These are phyloP conservation scores for Sarocladium brachiariae DNA, from an alignment of 2,329 filamentous ascomycete species.

Conservation along the genomic window DNA sequence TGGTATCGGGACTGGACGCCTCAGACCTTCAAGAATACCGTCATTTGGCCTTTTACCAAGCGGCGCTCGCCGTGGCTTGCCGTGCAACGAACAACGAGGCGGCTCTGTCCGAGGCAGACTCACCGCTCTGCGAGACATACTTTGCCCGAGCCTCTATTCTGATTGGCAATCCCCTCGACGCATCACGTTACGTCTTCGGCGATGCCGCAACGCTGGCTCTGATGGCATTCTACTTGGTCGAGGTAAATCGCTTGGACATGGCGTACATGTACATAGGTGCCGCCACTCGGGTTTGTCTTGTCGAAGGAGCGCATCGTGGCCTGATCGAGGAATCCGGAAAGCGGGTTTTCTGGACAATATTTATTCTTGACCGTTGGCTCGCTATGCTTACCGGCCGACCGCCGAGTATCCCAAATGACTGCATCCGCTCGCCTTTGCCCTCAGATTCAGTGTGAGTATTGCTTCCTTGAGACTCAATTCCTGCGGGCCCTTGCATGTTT, in stretches of 20 bases:
- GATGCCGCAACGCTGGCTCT: conserved; percentile 39
- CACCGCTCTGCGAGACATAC: conserved; percentile 33
- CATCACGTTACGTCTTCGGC: conserved; percentile 29
- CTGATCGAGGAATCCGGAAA: conserved; percentile 35
- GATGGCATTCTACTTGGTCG: conserved; percentile 42
- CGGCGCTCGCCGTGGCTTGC: conserved; percentile 35
- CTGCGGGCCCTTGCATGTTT: too few species aligned
- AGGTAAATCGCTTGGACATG: conserved; percentile 41
- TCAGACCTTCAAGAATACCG: conserved; percentile 24
- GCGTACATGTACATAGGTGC: conserved; percentile 40
- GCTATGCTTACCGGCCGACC: conserved; percentile 44
- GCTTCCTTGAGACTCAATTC: not conserved
- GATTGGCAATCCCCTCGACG: conserved; percentile 40
- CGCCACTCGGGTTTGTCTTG: conserved; percentile 41
- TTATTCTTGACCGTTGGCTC: conserved; percentile 41
- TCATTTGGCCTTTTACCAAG: conserved; percentile 38
- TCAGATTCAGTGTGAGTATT: conserved; percentile 31
- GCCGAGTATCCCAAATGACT: conserved; percentile 38
- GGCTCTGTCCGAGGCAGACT: conserved; percentile 21
- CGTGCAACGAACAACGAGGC: conserved; percentile 13
- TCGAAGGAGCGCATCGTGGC: conserved; percentile 40
- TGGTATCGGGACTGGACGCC: conserved; percentile 15
- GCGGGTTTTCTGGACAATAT: conserved; percentile 45
- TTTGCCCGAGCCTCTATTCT: conserved; percentile 37
- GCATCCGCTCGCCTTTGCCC: conserved; percentile 36